Evolutionary conservation across 805 yeast species (phyloP), one percentile per base, ranked within the genome.

Genomic region (Yarrowia hollandica): DNA sequence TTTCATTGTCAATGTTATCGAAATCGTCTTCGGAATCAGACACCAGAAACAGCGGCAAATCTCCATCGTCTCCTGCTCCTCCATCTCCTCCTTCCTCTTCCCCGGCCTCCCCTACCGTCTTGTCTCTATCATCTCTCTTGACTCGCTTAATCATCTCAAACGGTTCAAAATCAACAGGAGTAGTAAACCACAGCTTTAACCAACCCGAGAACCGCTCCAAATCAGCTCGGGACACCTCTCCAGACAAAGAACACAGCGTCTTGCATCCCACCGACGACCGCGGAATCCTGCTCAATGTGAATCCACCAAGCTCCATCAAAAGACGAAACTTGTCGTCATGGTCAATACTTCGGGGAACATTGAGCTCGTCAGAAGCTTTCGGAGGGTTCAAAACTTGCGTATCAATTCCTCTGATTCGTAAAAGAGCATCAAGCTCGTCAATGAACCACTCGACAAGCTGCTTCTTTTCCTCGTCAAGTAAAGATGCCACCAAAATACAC

Each of bases 241-340:
- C 55, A 7, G 38, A 16, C 12, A 48, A 34, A 11, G 55, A 22
- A 31, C 38, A 30, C 5, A 26, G 55, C 1, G 55, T 48, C 6
- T 48, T 48, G 22, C 55, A 48, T 3, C 55, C 55, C 1, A n/a
- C 55, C 15, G 55, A 28, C n/a, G 39, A 22, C 30, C 33, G 31
- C 16, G 39, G 10, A 5, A 48, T 33, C 1, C 55, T 28, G 3
- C 30, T 21, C 10, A 48, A 16, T 1, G 39, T 48, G 30, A 48
- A 79, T 7, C 85, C 85, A 18, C 80, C 67, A 5, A 75, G 64
- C 9, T 69, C 67, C 54, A 84, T 68, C 15, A 84, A 67, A 26
- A 81, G 70, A 30, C 88, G 68, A 15, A 81, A 60, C 54, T 78
- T 72, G 2, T 83, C 77, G 59, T 83, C 81, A 16, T 74, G 7